These are phyloP conservation scores for Clonostachys byssicola DNA, from an alignment of 2,329 filamentous ascomycete species.

Conservation along the genomic window DNA sequence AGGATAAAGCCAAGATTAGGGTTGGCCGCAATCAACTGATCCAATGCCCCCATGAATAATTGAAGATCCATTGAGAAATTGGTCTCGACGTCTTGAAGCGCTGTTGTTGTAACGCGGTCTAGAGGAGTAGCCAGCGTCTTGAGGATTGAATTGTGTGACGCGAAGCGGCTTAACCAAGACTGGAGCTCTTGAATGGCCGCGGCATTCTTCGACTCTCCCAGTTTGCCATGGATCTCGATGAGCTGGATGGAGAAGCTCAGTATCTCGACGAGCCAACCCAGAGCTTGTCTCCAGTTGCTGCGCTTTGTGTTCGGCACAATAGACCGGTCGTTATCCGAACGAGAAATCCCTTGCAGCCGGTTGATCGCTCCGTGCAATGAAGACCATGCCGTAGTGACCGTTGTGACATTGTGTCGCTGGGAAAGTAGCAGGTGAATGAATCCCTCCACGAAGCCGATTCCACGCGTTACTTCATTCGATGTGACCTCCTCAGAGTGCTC, in stretches of 20 bases:
- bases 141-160: conserved; percentile 33
- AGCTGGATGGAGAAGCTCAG: conserved; percentile 58
- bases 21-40: conserved; percentile 26
- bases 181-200: conserved; percentile 37
- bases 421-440: conserved; percentile 62
- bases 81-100: conserved; percentile 22
- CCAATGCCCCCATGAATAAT: conserved; percentile 33
- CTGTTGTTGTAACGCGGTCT: conserved; percentile 37
- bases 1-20: conserved; percentile 63
- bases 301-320: background rate
- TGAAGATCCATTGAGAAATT: conserved; percentile 29
- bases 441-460: conserved; percentile 83
- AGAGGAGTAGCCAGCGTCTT: conserved; percentile 44
- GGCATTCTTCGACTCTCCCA: conserved; percentile 49
- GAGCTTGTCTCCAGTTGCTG: conserved; percentile 16
- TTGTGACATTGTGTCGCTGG: conserved; percentile 51
- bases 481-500: conserved; percentile 85
- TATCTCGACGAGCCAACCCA: conserved; percentile 66
- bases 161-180: conserved; percentile 45
- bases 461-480: conserved; percentile 71
- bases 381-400: conserved; percentile 27
- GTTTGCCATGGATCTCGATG: conserved; percentile 61
- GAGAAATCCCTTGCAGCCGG: conserved; percentile 17
- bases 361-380: conserved; percentile 30
- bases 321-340: background rate